A percentile compares a stretch with the other conserved stretches of the same genome.
phyloP scores from a whole-genome alignment of 305 asterid species.

The Solanum chacoense region DNA sequence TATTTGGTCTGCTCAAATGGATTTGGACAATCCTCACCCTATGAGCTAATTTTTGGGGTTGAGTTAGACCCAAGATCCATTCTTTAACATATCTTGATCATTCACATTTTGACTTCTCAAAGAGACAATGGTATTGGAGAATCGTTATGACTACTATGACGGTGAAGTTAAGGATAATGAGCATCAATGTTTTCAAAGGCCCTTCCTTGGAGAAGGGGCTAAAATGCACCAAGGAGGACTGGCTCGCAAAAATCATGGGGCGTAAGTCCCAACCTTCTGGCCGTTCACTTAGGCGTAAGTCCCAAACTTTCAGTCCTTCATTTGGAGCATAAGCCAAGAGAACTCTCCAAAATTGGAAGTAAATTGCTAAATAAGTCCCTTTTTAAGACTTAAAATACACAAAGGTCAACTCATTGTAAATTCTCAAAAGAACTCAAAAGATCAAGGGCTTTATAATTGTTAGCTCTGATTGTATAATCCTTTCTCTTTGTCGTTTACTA shows the following conservation, averaged over 20 bases:
- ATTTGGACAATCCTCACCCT: background rate
- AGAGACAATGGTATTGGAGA: background rate
- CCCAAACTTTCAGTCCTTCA: background rate
- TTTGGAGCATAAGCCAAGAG: background rate
- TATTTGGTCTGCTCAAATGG: background rate
- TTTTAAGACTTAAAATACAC: background rate
- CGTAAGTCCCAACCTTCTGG: background rate
- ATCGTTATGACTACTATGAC: background rate
- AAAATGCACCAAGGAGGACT: background rate
- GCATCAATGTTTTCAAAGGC: background rate
- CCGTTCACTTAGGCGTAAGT: background rate
- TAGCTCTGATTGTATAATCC: background rate
- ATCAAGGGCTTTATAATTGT: background rate
- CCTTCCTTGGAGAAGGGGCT: background rate
- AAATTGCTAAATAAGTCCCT: background rate
- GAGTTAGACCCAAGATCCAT: background rate
- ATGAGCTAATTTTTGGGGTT: background rate
- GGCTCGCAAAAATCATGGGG: background rate
- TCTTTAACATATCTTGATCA: background rate
- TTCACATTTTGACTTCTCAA: background rate
- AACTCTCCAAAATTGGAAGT: background rate
- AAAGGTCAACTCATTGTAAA: background rate
- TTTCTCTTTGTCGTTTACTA: background rate
- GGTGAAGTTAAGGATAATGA: background rate
- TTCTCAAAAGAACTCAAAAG: background rate